These are phyloP conservation scores for Fusarium vanettenii DNA, from an alignment of 2,329 filamentous ascomycete genomes.

Conservation along the genomic window DNA sequence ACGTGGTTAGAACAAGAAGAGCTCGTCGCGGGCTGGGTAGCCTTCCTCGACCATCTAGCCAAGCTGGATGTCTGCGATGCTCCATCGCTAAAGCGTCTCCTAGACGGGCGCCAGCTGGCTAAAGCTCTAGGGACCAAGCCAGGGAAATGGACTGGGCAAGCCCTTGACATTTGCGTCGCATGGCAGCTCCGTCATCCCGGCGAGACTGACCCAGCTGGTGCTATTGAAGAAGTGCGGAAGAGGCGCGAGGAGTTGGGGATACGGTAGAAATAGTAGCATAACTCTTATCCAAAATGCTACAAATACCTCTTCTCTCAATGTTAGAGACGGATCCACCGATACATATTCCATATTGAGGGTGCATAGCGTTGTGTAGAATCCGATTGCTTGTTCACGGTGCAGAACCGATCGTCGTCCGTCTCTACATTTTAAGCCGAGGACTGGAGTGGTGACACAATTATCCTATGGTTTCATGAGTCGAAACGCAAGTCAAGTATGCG, in stretches of 20 bases:
- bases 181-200: constrained; percentile 90
- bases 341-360: not conserved
- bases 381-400: not conserved
- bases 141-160: constrained; percentile 85
- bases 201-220: constrained; percentile 67
- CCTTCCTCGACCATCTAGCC: constrained; percentile 66
- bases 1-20: constrained; percentile 53
- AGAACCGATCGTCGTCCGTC: not conserved
- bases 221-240: constrained; percentile 68
- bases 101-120: constrained; percentile 81
- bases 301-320: not conserved
- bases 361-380: not conserved
- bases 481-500: not conserved
- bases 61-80: constrained; percentile 68
- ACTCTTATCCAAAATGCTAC: not conserved
- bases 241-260: constrained; percentile 65
- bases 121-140: constrained; percentile 76
- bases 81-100: constrained; percentile 68
- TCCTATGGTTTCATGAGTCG: not conserved
- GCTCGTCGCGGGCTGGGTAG: constrained; percentile 63
- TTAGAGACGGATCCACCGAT: not conserved
- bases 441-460: not conserved
- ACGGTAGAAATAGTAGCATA: constrained; percentile 10
- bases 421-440: not conserved
- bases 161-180: constrained; percentile 81